Percentiles rank a stretch among this genome's conserved stretches.
These are phyloP conservation scores for Trichoderma afroharzianum DNA, from an alignment of 2,329 filamentous ascomycete species.

Conservation along the genomic window DNA sequence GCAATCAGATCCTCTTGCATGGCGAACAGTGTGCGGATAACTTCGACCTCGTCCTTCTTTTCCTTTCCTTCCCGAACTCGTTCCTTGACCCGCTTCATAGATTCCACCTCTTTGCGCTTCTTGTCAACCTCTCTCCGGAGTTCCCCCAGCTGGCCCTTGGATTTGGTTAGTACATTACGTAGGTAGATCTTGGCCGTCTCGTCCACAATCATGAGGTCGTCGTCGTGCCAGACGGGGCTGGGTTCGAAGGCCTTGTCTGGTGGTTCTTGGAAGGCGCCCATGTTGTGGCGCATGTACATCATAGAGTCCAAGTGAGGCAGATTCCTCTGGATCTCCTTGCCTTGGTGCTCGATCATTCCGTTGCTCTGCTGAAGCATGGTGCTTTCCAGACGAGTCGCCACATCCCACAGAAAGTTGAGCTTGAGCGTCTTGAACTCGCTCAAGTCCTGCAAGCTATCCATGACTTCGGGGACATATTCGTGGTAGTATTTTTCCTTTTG, in stretches of 20 bases:
- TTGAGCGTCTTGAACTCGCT: constrained; percentile 83
- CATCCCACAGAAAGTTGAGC: constrained; percentile 80
- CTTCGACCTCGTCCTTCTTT: constrained; percentile 81
- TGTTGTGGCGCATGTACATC: constrained; percentile 97
- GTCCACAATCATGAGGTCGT: constrained; percentile 80
- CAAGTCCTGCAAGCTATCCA: constrained; percentile 91
- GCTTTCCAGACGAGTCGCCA: constrained; percentile 76
- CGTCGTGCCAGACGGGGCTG: constrained; percentile 95
- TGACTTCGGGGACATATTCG: constrained; percentile 88
- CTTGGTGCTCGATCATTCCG: constrained; percentile 67
- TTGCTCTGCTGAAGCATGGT: constrained; percentile 71
- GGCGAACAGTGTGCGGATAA: constrained; percentile 77
- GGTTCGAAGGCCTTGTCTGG: constrained; percentile 83
- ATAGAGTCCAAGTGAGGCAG: constrained; percentile 86
- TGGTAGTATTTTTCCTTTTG: constrained; percentile 97
- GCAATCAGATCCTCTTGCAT: constrained; percentile 83
- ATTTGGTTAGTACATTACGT: constrained; percentile 87
- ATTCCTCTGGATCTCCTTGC: constrained; percentile 81
- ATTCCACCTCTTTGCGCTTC: constrained; percentile 81
- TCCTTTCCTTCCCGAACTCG: constrained; percentile 78
- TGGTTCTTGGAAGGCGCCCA: constrained; percentile 77
- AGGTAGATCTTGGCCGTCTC: constrained; percentile 85
- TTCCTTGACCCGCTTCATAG: constrained; percentile 68
- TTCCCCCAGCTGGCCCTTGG: constrained; percentile 77
- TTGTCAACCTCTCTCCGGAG: constrained; percentile 79